A percentile compares a stretch with the other conserved stretches of the same genome.
Conservation (phyloP, 2,329 filamentous ascomycete species). For the Clarireedia monteithiana region DNA sequence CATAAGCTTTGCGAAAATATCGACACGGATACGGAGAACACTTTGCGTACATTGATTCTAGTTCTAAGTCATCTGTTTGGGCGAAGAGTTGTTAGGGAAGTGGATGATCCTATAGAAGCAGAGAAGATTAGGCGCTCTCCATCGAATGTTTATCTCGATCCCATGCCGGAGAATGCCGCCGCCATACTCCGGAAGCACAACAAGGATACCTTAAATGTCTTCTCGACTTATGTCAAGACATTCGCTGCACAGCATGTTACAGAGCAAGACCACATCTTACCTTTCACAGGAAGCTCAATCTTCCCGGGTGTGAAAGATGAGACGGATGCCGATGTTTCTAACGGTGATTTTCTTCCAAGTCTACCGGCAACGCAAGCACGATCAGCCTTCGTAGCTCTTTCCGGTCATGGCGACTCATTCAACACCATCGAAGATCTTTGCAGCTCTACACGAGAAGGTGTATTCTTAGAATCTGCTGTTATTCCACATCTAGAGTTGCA, state of each 20-base stretch:
- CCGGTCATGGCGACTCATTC: slow-evolving; percentile 59
- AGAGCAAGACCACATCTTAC: slow-evolving; percentile 23
- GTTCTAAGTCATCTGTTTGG: slow-evolving; percentile 66
- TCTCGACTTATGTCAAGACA: slow-evolving; percentile 59
- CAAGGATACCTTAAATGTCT: slow-evolving; percentile 50
- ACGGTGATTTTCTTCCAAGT: slow-evolving; percentile 18
- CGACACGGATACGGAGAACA: slow-evolving; percentile 38
- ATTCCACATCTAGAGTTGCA: slow-evolving; percentile 61
- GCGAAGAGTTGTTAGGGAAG: slow-evolving; percentile 43
- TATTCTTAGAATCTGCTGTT: slow-evolving; percentile 68
- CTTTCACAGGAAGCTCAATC: slow-evolving; percentile 24
- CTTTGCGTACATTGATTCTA: slow-evolving; percentile 55
- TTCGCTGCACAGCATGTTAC: slow-evolving; percentile 55
- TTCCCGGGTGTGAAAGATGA: slow-evolving; percentile 7
- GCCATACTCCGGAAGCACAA: slow-evolving; percentile 55
- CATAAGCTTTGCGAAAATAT: slow-evolving; percentile 53
- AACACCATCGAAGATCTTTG: slow-evolving; percentile 60
- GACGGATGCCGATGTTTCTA: slow-evolving; percentile 8
- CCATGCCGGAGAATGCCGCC: slow-evolving; percentile 50
- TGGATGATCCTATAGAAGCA: slow-evolving; percentile 41
- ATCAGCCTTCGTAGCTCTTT: slow-evolving; percentile 65
- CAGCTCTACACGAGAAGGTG: slow-evolving; percentile 52
- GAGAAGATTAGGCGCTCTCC: slow-evolving; percentile 47
- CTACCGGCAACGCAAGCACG: slow-evolving; percentile 42
- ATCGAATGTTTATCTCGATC: slow-evolving; percentile 58